Base-by-base conservation (phyloP, 108 stramenopile species). In the Skeletonema costatum region DNA sequence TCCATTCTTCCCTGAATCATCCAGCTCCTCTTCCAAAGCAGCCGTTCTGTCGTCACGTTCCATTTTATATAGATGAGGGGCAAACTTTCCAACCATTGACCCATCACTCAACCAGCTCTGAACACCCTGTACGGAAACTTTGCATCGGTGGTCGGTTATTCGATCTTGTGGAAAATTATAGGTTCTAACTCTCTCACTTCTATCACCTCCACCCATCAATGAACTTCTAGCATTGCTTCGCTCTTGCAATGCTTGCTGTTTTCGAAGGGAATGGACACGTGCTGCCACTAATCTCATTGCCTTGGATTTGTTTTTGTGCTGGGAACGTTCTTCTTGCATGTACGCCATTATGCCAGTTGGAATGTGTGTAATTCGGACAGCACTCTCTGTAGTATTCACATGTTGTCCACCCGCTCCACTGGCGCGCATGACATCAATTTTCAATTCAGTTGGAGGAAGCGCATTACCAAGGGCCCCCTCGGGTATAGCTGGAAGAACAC, bases 101-200 rank as follows among this genome's bases (percentile, higher is more conserved):
- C 84, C 85, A 32, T 77, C 85, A 71, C 75, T 78, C 35, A 95
- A 66, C 44, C 92, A 75, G 36, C 75, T 77, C 42, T 70, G 60
- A 53, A 95, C 89, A 4, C 94, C 94, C 65, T 88, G 82, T 5
- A 86, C 85, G 1, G 92, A 85, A 35, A 86, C 78, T 68, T 93
- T 92, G 71, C 90, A 93, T 17, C 99, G 89, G 82, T 98, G 99
- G 73, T 99, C 99, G 19, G 97, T 97, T n/a, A 98, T 87, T 25
- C 98, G 87, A 87, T 99, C 98, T 76, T 99, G 98, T 5, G 98
- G 88, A 76, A 87, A 98, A 73, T 99, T 99, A 84, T 99, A 99
- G 8, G 99, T 99, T 6, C 99, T 87, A 64, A 99, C 97, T 19
- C 98, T 85, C 81, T 99, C 98, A 62, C 93, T 92, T 7, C 99